Evolutionary conservation across 345 rosid species (phyloP), one percentile per base, ranked within the genome.

Genomic region (Eutrema yunnanense): DNA sequence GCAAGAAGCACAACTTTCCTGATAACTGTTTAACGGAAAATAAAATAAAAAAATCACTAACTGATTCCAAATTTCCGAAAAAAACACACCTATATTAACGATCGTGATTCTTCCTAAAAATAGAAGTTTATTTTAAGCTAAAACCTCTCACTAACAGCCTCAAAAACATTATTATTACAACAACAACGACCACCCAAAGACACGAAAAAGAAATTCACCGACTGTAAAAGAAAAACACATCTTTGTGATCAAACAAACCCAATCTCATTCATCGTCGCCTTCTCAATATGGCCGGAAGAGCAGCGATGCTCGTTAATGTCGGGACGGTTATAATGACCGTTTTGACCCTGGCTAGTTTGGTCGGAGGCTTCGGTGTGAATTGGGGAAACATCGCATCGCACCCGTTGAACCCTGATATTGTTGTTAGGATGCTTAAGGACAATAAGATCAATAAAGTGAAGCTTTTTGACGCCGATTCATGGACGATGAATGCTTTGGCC

Each of bases 331-430:
- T 55, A 67, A 58, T 78, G 78, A 67, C 78, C 46, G 62, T 83
- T 37, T 38, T 79, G 78, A 70, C 74, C 8, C 51, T 69, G 11
- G 51, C 79, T 71, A 49, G 54, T 26, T 67, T 67, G 16, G 80
- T 80, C 8, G 82, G 70, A 12, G 83, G 81, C 50, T 3, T 93
- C 0, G 98, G 97, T 30, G 86, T 93, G 62, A 93, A 93, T 53
- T 93, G 95, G 97, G 98, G 98, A 0, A 78, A 70, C 29, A 66
- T 84, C 27, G 80, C 92, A 26, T 84, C 96, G 2, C 97, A 91
- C 44, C 92, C 87, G 0, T 26, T 94, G 76, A 53, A 78, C 14
- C 87, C 95, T 3, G 53, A 59, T 27, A 82, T 74, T 2, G 94
- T 86, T 61, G 97, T 85, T 41, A 38, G 67, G 3, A 80, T 94